phyloP scores from a whole-genome alignment of 1,284 basidiomycete species.

The Rhizoctonia solani region DNA sequence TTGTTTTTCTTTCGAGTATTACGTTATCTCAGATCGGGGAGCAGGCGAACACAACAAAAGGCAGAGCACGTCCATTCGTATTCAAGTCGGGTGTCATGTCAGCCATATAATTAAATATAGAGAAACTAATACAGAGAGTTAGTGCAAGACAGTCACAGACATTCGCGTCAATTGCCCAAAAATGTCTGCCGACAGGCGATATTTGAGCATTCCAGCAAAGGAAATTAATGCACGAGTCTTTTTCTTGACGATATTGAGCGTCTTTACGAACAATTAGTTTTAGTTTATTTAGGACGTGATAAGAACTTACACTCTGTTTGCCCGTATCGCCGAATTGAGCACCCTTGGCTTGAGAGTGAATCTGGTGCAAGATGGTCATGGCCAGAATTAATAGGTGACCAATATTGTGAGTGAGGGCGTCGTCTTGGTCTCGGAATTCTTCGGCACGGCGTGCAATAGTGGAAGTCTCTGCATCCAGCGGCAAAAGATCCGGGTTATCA shows the following conservation, averaged over 20 bases:
- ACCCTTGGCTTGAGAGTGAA: constrained; percentile 78
- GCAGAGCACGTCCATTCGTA: background rate
- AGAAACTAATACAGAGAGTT: constrained; percentile 34
- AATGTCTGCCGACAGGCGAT: constrained; percentile 87
- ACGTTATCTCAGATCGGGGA: background rate
- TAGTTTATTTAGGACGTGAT: constrained; percentile 5
- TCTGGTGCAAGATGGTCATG: constrained; percentile 89
- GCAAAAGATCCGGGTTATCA: constrained; percentile 87
- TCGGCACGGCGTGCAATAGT: constrained; percentile 87
- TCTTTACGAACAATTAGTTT: constrained; percentile 50
- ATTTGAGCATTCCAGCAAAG: constrained; percentile 85
- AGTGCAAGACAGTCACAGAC: constrained; percentile 38
- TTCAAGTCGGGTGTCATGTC: background rate
- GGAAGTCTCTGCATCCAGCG: constrained; percentile 83
- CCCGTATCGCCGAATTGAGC: constrained; percentile 71
- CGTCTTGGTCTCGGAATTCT: constrained; percentile 88
- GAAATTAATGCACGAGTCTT: constrained; percentile 82
- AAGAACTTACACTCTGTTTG: constrained; percentile 65
- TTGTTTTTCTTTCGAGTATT: background rate
- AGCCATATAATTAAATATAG: background rate
- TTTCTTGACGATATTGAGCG: constrained; percentile 62
- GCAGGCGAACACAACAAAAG: background rate
- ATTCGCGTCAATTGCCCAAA: constrained; percentile 72
- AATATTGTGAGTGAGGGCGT: constrained; percentile 84
- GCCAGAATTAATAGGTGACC: constrained; percentile 86